Evolutionary conservation across 257 asterid genomes (phyloP), one percentile per base, ranked within the genome.

Genomic region (Solanum etuberosum): DNA sequence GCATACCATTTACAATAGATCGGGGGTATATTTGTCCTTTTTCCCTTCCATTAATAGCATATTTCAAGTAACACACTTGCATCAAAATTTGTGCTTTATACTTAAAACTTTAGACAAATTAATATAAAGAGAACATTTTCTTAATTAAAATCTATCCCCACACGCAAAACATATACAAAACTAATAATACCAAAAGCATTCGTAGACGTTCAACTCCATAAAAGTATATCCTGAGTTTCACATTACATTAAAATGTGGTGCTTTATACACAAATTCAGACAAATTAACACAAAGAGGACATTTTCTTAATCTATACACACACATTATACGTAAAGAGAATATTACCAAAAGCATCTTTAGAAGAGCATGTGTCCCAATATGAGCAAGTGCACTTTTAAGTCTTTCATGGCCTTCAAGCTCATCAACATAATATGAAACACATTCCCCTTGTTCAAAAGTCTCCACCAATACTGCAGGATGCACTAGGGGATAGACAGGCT

Each of bases 281-380:
- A 40, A 76, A 77, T 77, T 77, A 42, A 40, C 35, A 77, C 35
- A 40, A 9, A 72, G 61, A 40, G 35, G 29, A 43, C 83, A 40
- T 40, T 42, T 42, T 15, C 61, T 76, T 78, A 27, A 78, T 78
- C 43, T 71, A 68, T 4, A 76, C 3, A 23, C 38, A 35, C 18
- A 43, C 10, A 9, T 27, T 25, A 65, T 42, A 54, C 51, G 70
- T 38, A 25, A 84, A 65, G 81, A 84, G 38, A 61, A 27, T 23
- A 84, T 84, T 84, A 84, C 87, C 87, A 84, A 61, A 40, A 84
- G 81, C 80, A 84, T 84, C 87, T 84, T 84, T 42, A 65, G 81
- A 40, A 67, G 87, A 63, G 87, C 81, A 84, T 84, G 87, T 18
- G 87, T 84, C 78, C 87, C 81, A 84, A 84, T 84, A 65, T 84